A percentile compares a stretch with the other conserved stretches of the same genome.
These are phyloP conservation scores for Ceratorhiza oryzae-sativae DNA, from an alignment of 1,284 basidiomycete species.

Conservation along the genomic window DNA sequence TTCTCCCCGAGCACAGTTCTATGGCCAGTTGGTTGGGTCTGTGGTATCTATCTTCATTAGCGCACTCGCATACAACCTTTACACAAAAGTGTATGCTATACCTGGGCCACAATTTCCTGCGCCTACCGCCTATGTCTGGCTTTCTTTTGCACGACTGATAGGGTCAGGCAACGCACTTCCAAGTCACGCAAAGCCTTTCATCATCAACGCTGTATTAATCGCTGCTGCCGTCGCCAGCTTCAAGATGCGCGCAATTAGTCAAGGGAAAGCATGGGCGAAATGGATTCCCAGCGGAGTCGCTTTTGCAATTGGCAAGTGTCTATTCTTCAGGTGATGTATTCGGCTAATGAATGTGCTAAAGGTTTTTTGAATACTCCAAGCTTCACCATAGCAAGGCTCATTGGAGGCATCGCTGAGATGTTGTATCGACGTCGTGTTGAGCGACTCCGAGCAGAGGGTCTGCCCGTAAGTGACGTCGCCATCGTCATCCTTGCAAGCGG, in stretches of 20 bases:
- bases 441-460: constrained; percentile 50
- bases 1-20: constrained; percentile 87
- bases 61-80: constrained; percentile 85
- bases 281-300: constrained; percentile 91
- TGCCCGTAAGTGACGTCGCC: constrained; percentile 60
- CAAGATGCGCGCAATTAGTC: constrained; percentile 64
- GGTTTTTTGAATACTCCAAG: constrained; percentile 84
- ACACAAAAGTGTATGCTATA: constrained; percentile 84
- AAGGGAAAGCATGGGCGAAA: constrained; percentile 60
- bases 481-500: constrained; percentile 92
- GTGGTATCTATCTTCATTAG: constrained; percentile 88
- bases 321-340: too few species aligned
- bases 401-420: constrained; percentile 86
- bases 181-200: constrained; percentile 54
- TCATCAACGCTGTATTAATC: constrained; percentile 76
- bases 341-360: too few species aligned
- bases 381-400: constrained; percentile 89
- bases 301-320: constrained; percentile 67
- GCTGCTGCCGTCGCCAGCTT: constrained; percentile 72
- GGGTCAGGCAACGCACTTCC: constrained; percentile 50
- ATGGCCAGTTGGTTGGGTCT: constrained; percentile 87
- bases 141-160: constrained; percentile 88
- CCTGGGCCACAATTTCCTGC: constrained; percentile 92
- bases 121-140: constrained; percentile 91
- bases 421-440: constrained; percentile 62